Conservation (phyloP, 2,329 filamentous ascomycete genomes). For the Emydomyces testavorans region DNA sequence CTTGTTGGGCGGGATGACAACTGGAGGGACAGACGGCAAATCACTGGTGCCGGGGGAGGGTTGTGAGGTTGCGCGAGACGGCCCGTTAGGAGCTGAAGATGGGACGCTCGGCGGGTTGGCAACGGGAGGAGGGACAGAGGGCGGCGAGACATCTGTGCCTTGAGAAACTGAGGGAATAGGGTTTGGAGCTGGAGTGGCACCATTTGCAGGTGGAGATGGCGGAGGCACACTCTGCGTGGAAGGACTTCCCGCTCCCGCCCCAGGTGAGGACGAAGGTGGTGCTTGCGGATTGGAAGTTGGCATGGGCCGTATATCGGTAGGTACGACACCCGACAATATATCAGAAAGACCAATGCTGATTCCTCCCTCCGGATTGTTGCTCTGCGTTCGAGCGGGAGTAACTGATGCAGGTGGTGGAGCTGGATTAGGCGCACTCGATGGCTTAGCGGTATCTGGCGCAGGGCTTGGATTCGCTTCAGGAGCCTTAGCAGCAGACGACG, state of each 20-base stretch:
- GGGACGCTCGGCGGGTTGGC: background rate
- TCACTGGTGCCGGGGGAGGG: background rate
- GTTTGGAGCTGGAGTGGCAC: no score
- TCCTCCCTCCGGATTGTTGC: background rate
- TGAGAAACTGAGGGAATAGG: no score
- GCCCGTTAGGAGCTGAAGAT: background rate
- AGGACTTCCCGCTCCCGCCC: no score
- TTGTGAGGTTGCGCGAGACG: background rate
- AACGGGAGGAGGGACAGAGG: background rate
- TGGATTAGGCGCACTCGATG: background rate
- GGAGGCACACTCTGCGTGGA: background rate
- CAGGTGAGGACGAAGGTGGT: background rate
- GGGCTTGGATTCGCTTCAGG: background rate
- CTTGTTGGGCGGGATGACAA: background rate
- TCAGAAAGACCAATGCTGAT: conserved; percentile 10
- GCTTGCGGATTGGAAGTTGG: background rate
- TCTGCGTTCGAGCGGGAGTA: background rate
- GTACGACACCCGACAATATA: background rate
- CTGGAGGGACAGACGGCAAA: background rate
- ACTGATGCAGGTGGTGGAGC: background rate
- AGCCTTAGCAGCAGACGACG: background rate
- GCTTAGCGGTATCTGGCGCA: background rate
- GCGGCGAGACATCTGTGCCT: no score
- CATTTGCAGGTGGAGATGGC: background rate
- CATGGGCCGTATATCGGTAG: background rate